Evolutionary conservation across 148 eudicot genomes (phyloP).

Genomic region (Nepenthes mirabilis): DNA sequence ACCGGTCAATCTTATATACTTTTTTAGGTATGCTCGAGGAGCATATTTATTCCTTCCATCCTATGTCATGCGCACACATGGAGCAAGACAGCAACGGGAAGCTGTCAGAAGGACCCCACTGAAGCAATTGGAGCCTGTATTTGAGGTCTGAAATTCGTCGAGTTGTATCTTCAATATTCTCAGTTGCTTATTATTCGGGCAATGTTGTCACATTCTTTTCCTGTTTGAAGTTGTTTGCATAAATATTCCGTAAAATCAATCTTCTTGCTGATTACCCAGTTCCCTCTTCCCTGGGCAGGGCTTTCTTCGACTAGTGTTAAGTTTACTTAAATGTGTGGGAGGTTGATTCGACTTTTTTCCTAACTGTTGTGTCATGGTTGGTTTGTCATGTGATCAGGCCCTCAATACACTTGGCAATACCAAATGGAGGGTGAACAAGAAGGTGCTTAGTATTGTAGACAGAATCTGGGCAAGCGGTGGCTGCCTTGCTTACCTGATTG

Average conservation of each 20-base stretch:
- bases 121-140: conserved; percentile 45
- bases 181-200: neutral
- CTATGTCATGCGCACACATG: conserved; percentile 87
- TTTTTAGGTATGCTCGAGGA: conserved; percentile 59
- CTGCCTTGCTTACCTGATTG: conserved; percentile 61
- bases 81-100: conserved; percentile 67
- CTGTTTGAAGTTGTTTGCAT: neutral
- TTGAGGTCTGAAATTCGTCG: conserved; percentile 29
- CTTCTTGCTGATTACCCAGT: neutral
- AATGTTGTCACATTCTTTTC: neutral
- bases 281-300: neutral
- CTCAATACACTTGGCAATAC: conserved; percentile 77
- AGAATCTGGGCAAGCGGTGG: conserved; percentile 94
- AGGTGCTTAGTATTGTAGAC: conserved; percentile 55
- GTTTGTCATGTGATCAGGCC: conserved; percentile 34
- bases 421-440: conserved; percentile 86
- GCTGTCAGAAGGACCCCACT: conserved; percentile 49
- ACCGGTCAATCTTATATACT: neutral
- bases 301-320: too few species aligned
- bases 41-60: conserved; percentile 78
- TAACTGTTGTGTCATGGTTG: neutral
- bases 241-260: neutral
- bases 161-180: neutral
- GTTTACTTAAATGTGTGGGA: neutral
- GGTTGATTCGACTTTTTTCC: neutral